Evolutionary conservation across 345 rosid species (phyloP), one percentile per base, ranked within the genome.

Genomic region (Linum trigynum): DNA sequence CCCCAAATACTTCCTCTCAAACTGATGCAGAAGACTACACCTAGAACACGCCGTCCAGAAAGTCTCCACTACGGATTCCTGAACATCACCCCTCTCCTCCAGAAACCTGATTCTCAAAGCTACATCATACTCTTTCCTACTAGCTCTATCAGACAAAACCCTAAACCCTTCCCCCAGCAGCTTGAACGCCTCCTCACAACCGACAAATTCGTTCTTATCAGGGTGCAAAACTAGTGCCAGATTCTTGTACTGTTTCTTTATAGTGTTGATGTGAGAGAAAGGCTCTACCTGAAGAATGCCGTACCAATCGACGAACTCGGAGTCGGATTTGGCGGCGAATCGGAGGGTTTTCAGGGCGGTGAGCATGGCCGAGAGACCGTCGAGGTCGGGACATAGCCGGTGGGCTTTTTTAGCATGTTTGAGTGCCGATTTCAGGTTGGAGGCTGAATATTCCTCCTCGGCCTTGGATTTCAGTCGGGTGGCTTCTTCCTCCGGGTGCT

Each of bases 151-250:
- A 12, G 82, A 77, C 64, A 92, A 77, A 59, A 89, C 77, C 80
- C 80, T 72, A 82, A 87, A 86, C 64, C 85, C 95, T 53, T 92
- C 91, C 38, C 78, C 89, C 57, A 92, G 89, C 63, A 85, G 78
- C 79, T 86, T 92, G 75, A 92, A 89, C 58, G 96, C 98, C 12
- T 92, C 98, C 61, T 86, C 92, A 37, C 92, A 84, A 5, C 95
- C 95, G 15, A 69, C 58, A 36, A 71, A 77, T 0, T 83, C 78
- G 65, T 86, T 87, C 76, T 87, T 92, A 63, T 92, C 97, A 37
- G 98, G 97, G 70, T 87, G 94, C 77, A 92, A 69, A 16, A 72
- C 58, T 39, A 89, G 75, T 58, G 97, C 96, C 14, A 92, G 80
- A 61, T 77, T 82, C 82, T 75, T 92, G 75, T 82, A 89, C 72